Evolutionary conservation across 176 grass and related monocot species (phyloP), one percentile per base, ranked within the genome.

Genomic region (Hsuehochloa calcarea): DNA sequence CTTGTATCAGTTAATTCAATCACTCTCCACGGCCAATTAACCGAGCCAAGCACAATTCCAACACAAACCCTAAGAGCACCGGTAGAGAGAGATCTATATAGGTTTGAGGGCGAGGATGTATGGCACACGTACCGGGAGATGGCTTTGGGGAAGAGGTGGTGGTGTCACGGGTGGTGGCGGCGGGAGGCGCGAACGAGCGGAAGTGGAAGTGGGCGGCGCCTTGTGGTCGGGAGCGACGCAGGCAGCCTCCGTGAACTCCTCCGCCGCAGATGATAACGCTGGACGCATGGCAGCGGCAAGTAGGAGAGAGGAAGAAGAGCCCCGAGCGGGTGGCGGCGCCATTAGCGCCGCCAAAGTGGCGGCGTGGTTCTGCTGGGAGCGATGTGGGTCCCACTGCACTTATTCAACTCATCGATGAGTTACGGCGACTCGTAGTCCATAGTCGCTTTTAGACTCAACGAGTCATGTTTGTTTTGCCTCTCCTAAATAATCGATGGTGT

Each of bases 121-220:
- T 29, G 19, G 61, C 64, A 65, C 62, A 58, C 50, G 49, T 87
- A 99, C 93, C 88, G 93, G 51, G 96, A 87, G 74, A 99, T 94
- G 70, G 93, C 93, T 82, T 96, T 96, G 46, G 96, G 93, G 79
- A 99, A 96, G 80, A 96, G 29, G 83, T 92, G 90, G 67, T 96
- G 90, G 85, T 96, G 93, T 44, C 64, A 67, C 54, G 81, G 69
- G 77, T 68, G 60, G 67, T 49, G 15, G 54, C 44, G 50, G 92
- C 85, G 54, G 90, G 88, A 29, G 88, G 75, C 25, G 96, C 73
- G 26, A 86, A 82, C 84, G 83, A 92, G 79, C 87, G 86, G 86
- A 99, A 96, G 83, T 96, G 86, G 85, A 98, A 98, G 80, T 98
- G 96, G 10, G 90, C 93, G 92, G 89, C 45, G 88, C 91, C 83